Base-by-base conservation (phyloP, 1,139 yeast genomes). In the Magnusiomyces starmeri region DNA sequence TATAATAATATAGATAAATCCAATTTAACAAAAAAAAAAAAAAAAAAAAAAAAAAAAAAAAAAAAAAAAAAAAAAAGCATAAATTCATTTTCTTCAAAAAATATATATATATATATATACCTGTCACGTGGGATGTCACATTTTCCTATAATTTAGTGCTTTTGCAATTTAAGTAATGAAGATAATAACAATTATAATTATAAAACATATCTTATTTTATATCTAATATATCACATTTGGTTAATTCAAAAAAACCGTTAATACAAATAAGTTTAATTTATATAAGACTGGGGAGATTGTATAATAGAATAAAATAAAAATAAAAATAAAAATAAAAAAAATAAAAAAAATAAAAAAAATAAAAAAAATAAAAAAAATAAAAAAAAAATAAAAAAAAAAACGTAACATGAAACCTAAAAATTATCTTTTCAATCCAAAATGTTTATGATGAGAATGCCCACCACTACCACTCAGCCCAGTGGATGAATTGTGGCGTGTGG, bases 401-500 rank as follows among this genome's bases (percentile, higher is more conserved):
- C n/a, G 18, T 32, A 32, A 32, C 37, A 32, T 14, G 37, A 14
- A 14, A 32, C 37, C 18, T 32, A n/a, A 32, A 32, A 14, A 32
- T 32, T 32, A 46, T 16, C 51, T 39, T 44, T 51, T 51, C n/a
- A 51, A 49, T 16, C 54, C 54, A 49, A 51, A 51, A 51, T 51
- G 52, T 41, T 51, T 51, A 39, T 49, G n/a, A 12, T 32, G n/a
- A 10, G 12, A 18, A 6, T 18, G 6, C 6, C 37, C n/a, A 10
- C 37, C 37, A 32, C n/a, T 32, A 6, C 37, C 37, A 6, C 37
- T 18, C n/a, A 14, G 37, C 6, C 37, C 37, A 32, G 18, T 18
- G 12, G 37, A n/a, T 14, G 37, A 32, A 32, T 32, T 32, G n/a
- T 32, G 37, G 12, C 37, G 51, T 27, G 51, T 37, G 22, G 51